These are phyloP conservation scores for Neofusicoccum sp. DNA, from an alignment of 2,329 filamentous ascomycete genomes.

Conservation along the genomic window DNA sequence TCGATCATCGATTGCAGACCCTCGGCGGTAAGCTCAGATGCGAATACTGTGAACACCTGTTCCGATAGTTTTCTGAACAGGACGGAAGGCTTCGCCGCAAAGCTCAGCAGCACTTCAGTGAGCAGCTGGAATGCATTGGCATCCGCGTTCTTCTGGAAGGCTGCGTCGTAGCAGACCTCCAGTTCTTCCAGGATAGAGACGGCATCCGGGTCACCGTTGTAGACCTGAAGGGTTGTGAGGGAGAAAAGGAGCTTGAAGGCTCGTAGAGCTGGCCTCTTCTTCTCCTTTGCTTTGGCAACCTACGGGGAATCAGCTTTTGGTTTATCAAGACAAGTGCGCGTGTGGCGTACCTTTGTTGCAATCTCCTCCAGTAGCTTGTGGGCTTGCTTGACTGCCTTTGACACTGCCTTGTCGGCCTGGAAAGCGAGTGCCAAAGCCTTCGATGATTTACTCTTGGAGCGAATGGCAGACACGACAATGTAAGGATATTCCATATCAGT, in stretches of 20 bases:
- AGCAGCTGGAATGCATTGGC: conserved; percentile 62
- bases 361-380: conserved; percentile 32
- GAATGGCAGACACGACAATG: conserved; percentile 41
- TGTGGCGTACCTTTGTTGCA: conserved; percentile 25
- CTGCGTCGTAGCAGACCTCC: conserved; percentile 60
- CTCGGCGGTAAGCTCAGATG: conserved; percentile 67
- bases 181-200: conserved; percentile 79
- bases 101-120: conserved; percentile 85
- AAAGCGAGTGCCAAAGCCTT: conserved; percentile 46
- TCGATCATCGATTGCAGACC: conserved; percentile 67
- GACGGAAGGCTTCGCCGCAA: conserved; percentile 80
- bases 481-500: conserved; percentile 39
- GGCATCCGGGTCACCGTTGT: conserved; percentile 84
- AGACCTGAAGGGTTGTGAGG: conserved; percentile 81
- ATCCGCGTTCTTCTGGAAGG: conserved; percentile 35
- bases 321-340: neutral
- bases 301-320: conserved; percentile 16
- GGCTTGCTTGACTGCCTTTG: conserved; percentile 36
- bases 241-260: conserved; percentile 80
- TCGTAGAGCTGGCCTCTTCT: conserved; percentile 48
- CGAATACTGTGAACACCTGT: conserved; percentile 83
- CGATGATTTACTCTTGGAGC: conserved; percentile 19
- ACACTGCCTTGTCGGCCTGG: conserved; percentile 46
- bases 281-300: conserved; percentile 25
- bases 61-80: conserved; percentile 83